Conservation (phyloP, 352 stramenopile genomes). For the Globisporangium nodosum region DNA sequence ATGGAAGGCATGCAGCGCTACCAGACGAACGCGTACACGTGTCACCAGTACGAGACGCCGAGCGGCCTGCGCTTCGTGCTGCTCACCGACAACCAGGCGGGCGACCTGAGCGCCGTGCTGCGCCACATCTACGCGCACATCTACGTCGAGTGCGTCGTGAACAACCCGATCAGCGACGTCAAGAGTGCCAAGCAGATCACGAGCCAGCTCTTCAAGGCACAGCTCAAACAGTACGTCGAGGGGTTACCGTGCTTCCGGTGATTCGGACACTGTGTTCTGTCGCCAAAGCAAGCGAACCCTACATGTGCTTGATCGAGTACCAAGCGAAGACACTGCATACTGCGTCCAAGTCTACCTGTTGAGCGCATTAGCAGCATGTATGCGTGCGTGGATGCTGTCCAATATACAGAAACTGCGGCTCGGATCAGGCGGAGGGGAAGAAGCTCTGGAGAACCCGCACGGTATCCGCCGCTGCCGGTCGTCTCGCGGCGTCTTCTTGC, state of each 20-base stretch:
- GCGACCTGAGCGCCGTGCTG: slow-evolving; percentile 77
- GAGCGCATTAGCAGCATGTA: not conserved
- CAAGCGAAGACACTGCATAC: too few relatives aligned
- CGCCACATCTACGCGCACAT: slow-evolving; percentile 87
- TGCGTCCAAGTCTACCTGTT: too few relatives aligned
- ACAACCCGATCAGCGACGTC: slow-evolving; percentile 84
- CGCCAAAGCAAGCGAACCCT: too few relatives aligned
- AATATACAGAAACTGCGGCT: too few relatives aligned
- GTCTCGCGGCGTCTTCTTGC: slow-evolving; percentile 46
- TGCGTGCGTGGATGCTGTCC: not conserved
- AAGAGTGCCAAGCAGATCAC: slow-evolving; percentile 68
- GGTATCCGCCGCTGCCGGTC: slow-evolving; percentile 40
- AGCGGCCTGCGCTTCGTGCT: slow-evolving; percentile 89
- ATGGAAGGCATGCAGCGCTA: slow-evolving; percentile 70
- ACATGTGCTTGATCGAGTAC: too few relatives aligned
- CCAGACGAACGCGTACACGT: slow-evolving; percentile 87
- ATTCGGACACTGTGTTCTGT: not conserved
- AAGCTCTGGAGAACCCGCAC: slow-evolving; percentile 41
- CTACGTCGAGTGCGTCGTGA: slow-evolving; percentile 88
- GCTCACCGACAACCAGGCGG: slow-evolving; percentile 85
- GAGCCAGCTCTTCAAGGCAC: slow-evolving; percentile 68
- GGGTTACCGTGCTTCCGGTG: slow-evolving; percentile 64
- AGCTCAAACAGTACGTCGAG: slow-evolving; percentile 76
- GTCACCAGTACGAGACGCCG: slow-evolving; percentile 89
- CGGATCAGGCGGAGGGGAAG: slow-evolving; percentile 21